Evolutionary conservation across 441 rosid genomes (phyloP), one percentile per base, ranked within the genome.

Genomic region (Pelargonium cotyledonis): DNA sequence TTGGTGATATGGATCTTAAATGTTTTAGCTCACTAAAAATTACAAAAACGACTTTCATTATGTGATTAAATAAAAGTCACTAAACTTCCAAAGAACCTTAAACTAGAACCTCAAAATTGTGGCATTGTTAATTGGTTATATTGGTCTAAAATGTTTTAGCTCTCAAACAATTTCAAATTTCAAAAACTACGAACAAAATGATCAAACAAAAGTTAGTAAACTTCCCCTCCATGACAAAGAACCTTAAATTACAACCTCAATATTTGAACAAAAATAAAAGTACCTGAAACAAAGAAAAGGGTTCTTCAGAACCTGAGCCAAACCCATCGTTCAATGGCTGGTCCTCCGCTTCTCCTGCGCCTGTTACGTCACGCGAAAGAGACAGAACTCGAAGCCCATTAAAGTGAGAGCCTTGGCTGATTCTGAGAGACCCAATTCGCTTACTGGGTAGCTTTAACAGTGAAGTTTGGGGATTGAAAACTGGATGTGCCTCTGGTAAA

Each of bases 231-330:
- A 29, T 29, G 4, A 29, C 35, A 29, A 29, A 29, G 4, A 29
- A 29, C 38, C 38, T 31, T 3, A 8, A 8, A 19, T 6, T 5
- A 43, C 16, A 49, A 43, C 63, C 58, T 8, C 0, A 15, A n/a
- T 8, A 44, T 53, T 14, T 9, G 51, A 58, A 67, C 23, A 47
- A 6, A 47, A 65, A 47, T 5, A 14, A 12, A 23, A 44, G 38
- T 72, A 93, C 98, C 89, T 86, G 76, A 51, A 88, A 74, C n/a
- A 81, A 67, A 67, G 91, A 85, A 68, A 80, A 64, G 18, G 65
- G 18, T 31, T 81, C 91, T 15, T 69, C 85, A 67, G 88, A 80
- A 65, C 78, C 79, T 18, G 82, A 74, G 72, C 74, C 77, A 69
- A 76, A 71, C 62, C 84, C 88, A 71, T 71, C 74, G 66, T 76